Conservation (phyloP, 345 rosid genomes). For the Salix arbutifolia region DNA sequence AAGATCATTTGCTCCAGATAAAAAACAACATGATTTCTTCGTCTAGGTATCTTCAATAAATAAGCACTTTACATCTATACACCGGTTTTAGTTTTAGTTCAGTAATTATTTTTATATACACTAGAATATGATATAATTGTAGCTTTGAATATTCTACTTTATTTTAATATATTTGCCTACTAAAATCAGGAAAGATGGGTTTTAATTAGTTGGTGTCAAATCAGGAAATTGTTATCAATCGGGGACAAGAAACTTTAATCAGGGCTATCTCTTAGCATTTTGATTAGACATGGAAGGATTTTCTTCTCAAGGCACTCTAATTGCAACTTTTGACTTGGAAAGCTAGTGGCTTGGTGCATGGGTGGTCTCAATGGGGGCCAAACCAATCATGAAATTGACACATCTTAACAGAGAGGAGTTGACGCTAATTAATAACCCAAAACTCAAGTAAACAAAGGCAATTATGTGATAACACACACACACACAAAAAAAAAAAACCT, state of each 20-base stretch:
- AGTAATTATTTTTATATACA: too few species aligned
- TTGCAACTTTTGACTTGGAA: conserved; percentile 49
- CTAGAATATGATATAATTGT: too few species aligned
- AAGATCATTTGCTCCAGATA: too few species aligned
- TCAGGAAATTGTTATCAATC: conserved; percentile 22
- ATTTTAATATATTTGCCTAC: too few species aligned
- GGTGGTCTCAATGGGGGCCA: conserved; percentile 17
- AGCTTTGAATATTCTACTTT: too few species aligned
- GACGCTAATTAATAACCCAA: conserved; percentile 20
- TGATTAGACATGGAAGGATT: conserved; percentile 29
- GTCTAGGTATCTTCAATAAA: too few species aligned
- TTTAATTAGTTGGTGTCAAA: conserved; percentile 28
- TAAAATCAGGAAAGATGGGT: neutral
- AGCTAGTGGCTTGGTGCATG: conserved; percentile 22
- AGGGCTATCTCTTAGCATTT: conserved; percentile 17
- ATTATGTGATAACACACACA: conserved; percentile 33
- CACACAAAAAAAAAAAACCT: too few species aligned
- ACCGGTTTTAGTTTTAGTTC: too few species aligned
- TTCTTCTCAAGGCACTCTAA: conserved; percentile 37
- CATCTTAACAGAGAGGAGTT: neutral
- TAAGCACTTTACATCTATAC: too few species aligned
- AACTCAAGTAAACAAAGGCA: conserved; percentile 26
- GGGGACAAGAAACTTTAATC: conserved; percentile 28
- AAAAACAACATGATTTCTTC: too few species aligned
- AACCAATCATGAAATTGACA: conserved; percentile 23